Base-by-base conservation (phyloP, 139 green algal species). In the Tetraselmis striata region DNA sequence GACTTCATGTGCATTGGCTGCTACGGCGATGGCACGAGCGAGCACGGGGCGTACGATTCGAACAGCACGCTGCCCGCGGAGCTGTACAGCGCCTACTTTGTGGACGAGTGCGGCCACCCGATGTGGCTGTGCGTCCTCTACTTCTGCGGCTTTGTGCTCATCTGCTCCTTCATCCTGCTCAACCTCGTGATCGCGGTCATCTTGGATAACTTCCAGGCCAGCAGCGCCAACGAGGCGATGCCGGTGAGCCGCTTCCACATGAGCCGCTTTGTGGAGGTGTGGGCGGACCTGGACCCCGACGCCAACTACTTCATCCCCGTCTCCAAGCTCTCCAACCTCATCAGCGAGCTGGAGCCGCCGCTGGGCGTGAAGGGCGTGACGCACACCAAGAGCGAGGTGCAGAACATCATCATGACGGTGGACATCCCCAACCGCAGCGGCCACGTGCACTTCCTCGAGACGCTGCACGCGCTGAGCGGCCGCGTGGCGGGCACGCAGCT, bases 181-280 rank as follows among this genome's bases (percentile, higher is more conserved):
- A 93, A 96, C 83, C 85, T 96, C 59, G 87, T 96, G 23, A 94
- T 96, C 31, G 83, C 83, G 28, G 83, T 90, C 76, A 90, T 87
- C 80, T 75, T 90, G 28, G 82, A 85, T 29, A 84, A 88, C 59
- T 88, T 87, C 59, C 31, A 84, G 79, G 59, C 79, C 29, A 78
- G 27, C 2, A 81, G 75, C 0, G 45, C 75, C 2, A 23, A 58
- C n/a, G 83, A 85, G 67, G 78, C 87, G 77, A 67, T 89, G 79
- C 45, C 84, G 2, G 83, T 93, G 5, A 85, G 59, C 79, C 81
- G 75, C 25, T 32, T 75, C 31, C 58, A 85, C 29, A 23, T 92
- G 31, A 29, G 80, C 24, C 82, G 82, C 11, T 91, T 92, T 31
- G 59, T 81, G 22, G 75, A 85, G 32, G 67, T 83, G 58, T 94